phyloP scores from a whole-genome alignment of 73 alveolate genomes.

The Tetrahymena borealis region DNA sequence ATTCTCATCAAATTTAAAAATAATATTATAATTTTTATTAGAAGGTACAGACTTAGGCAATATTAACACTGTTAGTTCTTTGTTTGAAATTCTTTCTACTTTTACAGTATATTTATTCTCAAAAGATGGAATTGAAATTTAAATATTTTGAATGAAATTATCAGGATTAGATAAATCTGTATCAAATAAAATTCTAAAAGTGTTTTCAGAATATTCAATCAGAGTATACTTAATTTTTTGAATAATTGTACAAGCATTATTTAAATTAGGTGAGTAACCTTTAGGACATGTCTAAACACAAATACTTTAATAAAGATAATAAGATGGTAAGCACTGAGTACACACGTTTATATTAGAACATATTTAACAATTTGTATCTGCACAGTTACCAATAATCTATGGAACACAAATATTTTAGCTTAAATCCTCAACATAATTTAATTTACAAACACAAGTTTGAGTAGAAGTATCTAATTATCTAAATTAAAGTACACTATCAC shows the following conservation, averaged over 20 bases:
- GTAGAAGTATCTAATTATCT: not conserved
- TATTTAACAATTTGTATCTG: not conserved
- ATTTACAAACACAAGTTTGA: not conserved
- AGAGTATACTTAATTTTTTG: not conserved
- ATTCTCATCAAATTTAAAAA: not conserved
- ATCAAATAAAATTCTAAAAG: not conserved
- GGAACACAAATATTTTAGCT: not conserved
- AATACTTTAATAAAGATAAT: not conserved
- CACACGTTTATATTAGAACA: not conserved
- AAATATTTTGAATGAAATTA: not conserved
- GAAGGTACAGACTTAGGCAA: not conserved
- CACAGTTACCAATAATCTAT: not conserved
- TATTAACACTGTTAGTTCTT: not conserved
- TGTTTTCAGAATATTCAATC: not conserved
- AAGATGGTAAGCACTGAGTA: not conserved
- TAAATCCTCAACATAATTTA: not conserved
- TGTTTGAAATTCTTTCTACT: not conserved
- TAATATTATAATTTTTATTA: not conserved
- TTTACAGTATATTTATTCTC: not conserved
- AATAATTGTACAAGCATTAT: not conserved
- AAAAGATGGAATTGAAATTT: not conserved
- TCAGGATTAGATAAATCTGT: not conserved
- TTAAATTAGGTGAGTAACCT: not conserved
- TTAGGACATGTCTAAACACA: not conserved
- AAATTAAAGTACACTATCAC: not conserved